phyloP scores from a whole-genome alignment of 805 yeast genomes.

The Saccharomyces jurei region DNA sequence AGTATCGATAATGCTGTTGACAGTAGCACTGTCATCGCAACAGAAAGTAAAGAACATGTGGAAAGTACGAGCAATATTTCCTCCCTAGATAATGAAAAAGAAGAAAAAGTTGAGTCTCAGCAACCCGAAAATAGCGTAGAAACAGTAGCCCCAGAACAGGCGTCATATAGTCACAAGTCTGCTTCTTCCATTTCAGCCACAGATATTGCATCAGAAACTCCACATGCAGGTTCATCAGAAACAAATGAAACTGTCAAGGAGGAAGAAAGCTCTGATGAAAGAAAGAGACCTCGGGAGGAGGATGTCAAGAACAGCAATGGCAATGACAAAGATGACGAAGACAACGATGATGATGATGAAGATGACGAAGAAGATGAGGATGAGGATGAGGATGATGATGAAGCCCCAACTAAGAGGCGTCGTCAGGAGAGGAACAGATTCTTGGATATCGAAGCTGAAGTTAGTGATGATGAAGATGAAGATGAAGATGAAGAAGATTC shows the following conservation, averaged over 20 bases:
- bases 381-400: conserved; percentile 48
- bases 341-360: conserved; percentile 22
- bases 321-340: conserved; percentile 37
- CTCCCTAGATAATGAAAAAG: neutral
- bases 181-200: neutral
- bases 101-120: neutral
- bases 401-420: conserved; percentile 38
- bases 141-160: neutral
- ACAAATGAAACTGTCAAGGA: conserved; percentile 3
- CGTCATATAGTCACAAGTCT: neutral
- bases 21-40: neutral
- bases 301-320: conserved; percentile 38
- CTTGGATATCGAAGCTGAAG: conserved; percentile 97
- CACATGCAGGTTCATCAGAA: neutral
- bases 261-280: neutral
- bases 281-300: conserved; percentile 21
- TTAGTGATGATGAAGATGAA: conserved; percentile 88
- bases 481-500: conserved; percentile 93
- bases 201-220: neutral
- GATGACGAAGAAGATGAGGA: conserved; percentile 51
- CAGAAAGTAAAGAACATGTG: neutral
- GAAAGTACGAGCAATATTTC: neutral
- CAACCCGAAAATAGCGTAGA: neutral
- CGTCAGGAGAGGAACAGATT: conserved; percentile 66
- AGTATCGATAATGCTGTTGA: neutral